phyloP scores from a whole-genome alignment of 257 asterid species.

The Solanum etuberosum region DNA sequence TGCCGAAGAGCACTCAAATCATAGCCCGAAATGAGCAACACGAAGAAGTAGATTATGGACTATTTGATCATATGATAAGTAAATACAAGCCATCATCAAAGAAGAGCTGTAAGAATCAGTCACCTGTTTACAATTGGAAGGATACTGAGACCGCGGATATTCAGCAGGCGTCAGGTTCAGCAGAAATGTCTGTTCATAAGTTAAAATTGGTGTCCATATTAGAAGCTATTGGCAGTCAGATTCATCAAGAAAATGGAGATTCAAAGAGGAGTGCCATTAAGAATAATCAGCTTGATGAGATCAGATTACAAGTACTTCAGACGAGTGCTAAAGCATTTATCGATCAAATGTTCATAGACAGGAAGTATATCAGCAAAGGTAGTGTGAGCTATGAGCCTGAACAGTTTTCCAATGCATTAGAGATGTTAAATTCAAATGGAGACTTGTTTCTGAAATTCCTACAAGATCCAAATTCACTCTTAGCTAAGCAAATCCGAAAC shows the following conservation, averaged over 20 bases:
- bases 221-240: constrained; percentile 28
- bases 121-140: constrained; percentile 2
- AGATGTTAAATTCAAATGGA: constrained; percentile 33
- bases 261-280: not conserved
- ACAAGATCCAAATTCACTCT: constrained; percentile 26
- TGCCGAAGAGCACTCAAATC: constrained; percentile 8
- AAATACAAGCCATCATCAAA: constrained; percentile 13
- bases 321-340: constrained; percentile 46
- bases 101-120: constrained; percentile 9
- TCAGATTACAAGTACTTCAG: constrained; percentile 27
- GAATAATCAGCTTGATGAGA: constrained; percentile 17
- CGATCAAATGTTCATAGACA: constrained; percentile 39
- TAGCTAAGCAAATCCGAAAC: constrained; percentile 8
- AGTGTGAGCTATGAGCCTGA: constrained; percentile 15
- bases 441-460: constrained; percentile 31
- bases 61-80: constrained; percentile 13
- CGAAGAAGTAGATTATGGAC: constrained; percentile 14
- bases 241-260: constrained; percentile 20
- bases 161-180: constrained; percentile 20
- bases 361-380: constrained; percentile 12
- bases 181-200: constrained; percentile 18
- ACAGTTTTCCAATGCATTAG: constrained; percentile 50
- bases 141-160: constrained; percentile 5
- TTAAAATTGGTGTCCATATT: constrained; percentile 28
- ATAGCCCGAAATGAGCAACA: constrained; percentile 9